Evolutionary conservation across 2,329 filamentous ascomycete genomes (phyloP), one percentile per base, ranked within the genome.

Genomic region (Balansia obtecta): DNA sequence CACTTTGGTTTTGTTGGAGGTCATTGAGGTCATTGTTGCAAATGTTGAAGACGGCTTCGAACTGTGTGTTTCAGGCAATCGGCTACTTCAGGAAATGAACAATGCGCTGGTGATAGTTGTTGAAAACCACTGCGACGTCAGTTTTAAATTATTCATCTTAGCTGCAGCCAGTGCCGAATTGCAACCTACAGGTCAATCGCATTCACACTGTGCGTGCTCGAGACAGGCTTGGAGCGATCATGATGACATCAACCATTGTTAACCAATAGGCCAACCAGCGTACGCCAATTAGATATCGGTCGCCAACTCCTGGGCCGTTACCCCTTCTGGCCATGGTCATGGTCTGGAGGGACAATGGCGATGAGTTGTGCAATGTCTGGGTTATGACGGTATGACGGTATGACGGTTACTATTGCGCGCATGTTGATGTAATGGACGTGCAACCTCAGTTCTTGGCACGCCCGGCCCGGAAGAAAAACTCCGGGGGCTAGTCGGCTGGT

Each of bases 1-100:
- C 27, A 77, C 60, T 71, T 89, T 88, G 55, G 72, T 69, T 54
- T 58, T 63, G 51, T 61, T 58, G 45, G 66, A 61, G 39, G 71
- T 70, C 60, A 68, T 58, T 46, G 66, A 61, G 39, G 71, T 70
- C 60, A 68, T 68, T 32, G 10, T 44, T 22, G 33, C 40, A 13
- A 13, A 15, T 32, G 12, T 15, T 45, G 20, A 12, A 12, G 38
- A 15, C 22, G 16, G 27, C 27, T 42, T 45, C 15, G 42, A n/a
- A 41, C 37, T 40, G 15, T 40, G 15, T 34, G 9, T 45, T 20
- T 20, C 33, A 16, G 15, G 33, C 12, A 22, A 52, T 47, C 22
- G 46, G 39, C 18, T 18, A 20, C 16, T 13, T 12, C 38, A 48
- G 27, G 10, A 20, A 11, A 46, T 18, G 4, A 2, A n/a, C 3